Base-by-base conservation (phyloP, 306 rosid species). In the Ammopiptanthus mongolicus region DNA sequence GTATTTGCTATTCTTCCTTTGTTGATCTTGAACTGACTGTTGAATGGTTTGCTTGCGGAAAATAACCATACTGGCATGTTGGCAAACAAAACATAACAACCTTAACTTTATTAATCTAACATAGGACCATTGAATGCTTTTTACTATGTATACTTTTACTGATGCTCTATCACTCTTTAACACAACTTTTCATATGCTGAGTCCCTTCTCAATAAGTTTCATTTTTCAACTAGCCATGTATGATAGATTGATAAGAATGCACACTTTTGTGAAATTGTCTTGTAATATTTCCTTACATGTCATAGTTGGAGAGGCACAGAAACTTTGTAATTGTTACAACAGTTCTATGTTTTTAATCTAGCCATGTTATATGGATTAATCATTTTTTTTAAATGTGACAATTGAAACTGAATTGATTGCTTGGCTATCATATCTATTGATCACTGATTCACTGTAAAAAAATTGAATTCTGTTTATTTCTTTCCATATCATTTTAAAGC, bases 1-100 rank as follows among this genome's bases (percentile, higher is more conserved):
- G 98, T 79, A 13, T 64, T 74, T 55, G 5, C 53, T 17, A 0
- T 48, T 72, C 28, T 74, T 46, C 51, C 22, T 71, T 71, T 36
- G 51, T 17, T 69, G 29, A 51, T 33, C 19, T 22, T 69, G 22
- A 51, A 50, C 34, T 65, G 29, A 28, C 34, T 74, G 53, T 57
- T 77, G 3, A 59, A 48, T 60, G 63, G 15, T 75, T 39, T 53
- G 22, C 65, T 28, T 52, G 61, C 0, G 9, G 59, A 57, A 58
- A 31, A 64, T 72, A 64, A 25, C 60, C 19, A n/a, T 5, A 18
- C 31, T 19, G 37, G 21, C 46, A 50, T 41, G 8, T 29, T 46
- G 69, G 63, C n/a, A 52, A 9, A 34, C 42, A 31, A 55, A 12
- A 9, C 53, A 71, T 52, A 61, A 36, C 44, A 55, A 15, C 46